Evolutionary conservation across 78 protist genomes (phyloP), one percentile per base, ranked within the genome.

Genomic region (Dictyostelium intermedium): DNA sequence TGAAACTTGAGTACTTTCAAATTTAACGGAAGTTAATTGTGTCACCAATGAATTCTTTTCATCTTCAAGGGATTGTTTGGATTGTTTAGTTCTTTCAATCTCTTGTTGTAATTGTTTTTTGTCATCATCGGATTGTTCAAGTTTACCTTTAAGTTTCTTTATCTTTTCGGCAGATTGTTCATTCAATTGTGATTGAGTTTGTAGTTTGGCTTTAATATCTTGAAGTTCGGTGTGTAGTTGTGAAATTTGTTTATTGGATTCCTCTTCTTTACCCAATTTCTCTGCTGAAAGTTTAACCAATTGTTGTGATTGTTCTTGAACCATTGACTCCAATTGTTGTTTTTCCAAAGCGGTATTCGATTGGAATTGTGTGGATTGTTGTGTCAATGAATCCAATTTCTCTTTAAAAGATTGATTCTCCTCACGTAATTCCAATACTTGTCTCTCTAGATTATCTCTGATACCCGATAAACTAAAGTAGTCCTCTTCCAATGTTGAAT

Each of bases 111-210:
- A 18, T 7, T 3, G 14, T 70, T 69, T 78, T n/a, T 80, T 78
- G 14, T 89, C 94, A 10, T 89, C 83, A 3, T 80, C 45, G 0
- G 30, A 2, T 4, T 56, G 10, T 7, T 60, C 80, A 34, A 69
- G 37, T 50, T 80, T 89, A n/a, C 27, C 18, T 43, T 89, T 89
- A 2, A 43, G n/a, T 50, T 89, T 89, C 72, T 81, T 89, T 13
- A n/a, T 25, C 27, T 89, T 89, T 16, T 81, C 87, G 16, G 18
- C 6, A 1, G 39, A 7, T 50, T 80, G 66, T 56, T 50, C 32
- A 23, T n/a, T 41, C 8, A 37, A 11, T 23, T 18, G n/a, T 23
- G 25, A 8, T 80, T 27, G 23, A 45, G 20, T 27, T 18, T 13
- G 5, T 25, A 87, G 7, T 63, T 87, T 87, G n/a, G 45, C 1